Evolutionary conservation across 345 rosid genomes (phyloP).

Genomic region (Hibiscus syriacus): DNA sequence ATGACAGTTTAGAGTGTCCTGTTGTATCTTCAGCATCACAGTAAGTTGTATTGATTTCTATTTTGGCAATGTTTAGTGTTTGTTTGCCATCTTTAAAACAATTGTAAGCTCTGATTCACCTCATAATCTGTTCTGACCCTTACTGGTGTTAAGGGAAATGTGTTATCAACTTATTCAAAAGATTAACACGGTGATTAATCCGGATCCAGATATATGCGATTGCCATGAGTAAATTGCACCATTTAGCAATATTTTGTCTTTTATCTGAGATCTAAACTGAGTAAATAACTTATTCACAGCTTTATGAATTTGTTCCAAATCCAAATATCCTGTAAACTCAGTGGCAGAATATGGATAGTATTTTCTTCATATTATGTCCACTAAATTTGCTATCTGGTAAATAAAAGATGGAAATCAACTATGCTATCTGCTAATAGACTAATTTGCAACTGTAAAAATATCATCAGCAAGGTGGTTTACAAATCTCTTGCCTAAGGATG

Average conservation of each 20-base stretch:
- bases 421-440: too few relatives aligned
- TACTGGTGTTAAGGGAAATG: neutral
- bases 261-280: neutral
- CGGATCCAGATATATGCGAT: neutral
- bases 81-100: neutral
- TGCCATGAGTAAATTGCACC: neutral
- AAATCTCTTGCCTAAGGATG: too few relatives aligned
- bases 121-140: neutral
- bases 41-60: slow-evolving; percentile 27
- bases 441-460: too few relatives aligned
- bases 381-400: too few relatives aligned
- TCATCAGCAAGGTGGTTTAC: too few relatives aligned
- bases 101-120: neutral
- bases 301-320: neutral
- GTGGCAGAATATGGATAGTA: too few relatives aligned
- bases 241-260: neutral
- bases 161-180: neutral
- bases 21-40: slow-evolving; percentile 44
- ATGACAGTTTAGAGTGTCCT: slow-evolving; percentile 67
- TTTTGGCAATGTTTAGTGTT: neutral
- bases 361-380: neutral
- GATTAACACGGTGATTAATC: neutral
- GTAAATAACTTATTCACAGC: neutral
- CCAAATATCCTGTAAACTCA: neutral
- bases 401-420: too few relatives aligned